Evolutionary conservation across 352 stramenopile genomes (phyloP), one percentile per base, ranked within the genome.

Genomic region (Globisporangium alternatum): DNA sequence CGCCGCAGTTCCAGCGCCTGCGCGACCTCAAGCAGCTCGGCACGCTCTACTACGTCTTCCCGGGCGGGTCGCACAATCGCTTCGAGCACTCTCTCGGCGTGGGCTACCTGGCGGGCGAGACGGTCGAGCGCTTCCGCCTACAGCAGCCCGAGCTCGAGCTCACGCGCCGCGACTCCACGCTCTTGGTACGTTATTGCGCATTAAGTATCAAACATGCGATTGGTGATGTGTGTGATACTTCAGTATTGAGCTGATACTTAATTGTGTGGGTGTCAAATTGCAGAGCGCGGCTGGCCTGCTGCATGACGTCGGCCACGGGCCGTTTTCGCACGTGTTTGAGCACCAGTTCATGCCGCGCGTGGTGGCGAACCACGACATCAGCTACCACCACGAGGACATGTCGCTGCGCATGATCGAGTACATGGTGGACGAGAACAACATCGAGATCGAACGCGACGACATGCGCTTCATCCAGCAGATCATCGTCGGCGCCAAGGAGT

Each of bases 21-120:
- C 78, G 94, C 48, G 76, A 93, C 48, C 77, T 99, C 28, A 96
- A 97, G 69, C 97, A 99, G 76, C 80, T 99, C 25, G 97, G 96
- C 17, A 91, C 83, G 31, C 80, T 91, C 33, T 93, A 91, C 69
- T 91, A 93, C 51, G 81, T 94, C 22, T 93, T 97, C 71, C 86
- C 90, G 0, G 89, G 79, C 37, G 91, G 80, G 1, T 94, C 86
- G 48, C 96, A 99, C 74, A 97, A 92, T 57, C 82, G 97, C n/a
- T 99, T 99, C 60, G 91, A 98, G 68, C 97, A 99, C 74, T 97
- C 81, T 12, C 63, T 99, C 5, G 97, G 97, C 25, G 96, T 99
- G 35, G 93, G 91, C 17, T 90, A 98, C 69, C 74, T 99, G n/a
- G 96, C 96, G 0, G 89, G 91, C 55, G 70, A 91, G 67, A 88